phyloP scores from a whole-genome alignment of 306 rosid genomes.

The Styphnolobium japonicum region DNA sequence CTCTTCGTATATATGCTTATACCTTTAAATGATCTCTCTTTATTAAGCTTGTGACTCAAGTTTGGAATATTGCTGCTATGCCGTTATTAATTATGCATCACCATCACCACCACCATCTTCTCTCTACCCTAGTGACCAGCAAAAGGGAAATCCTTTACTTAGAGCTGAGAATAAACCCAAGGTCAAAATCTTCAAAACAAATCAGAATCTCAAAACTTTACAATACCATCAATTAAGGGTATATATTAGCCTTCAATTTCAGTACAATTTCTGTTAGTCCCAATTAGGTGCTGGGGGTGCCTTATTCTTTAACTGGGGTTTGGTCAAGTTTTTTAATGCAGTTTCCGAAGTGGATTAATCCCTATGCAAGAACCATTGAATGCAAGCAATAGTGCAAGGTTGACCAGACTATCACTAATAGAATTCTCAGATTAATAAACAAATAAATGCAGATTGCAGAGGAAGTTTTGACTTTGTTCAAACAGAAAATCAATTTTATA shows the following conservation, averaged over 20 bases:
- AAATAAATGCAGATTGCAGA: slow-evolving; percentile 4
- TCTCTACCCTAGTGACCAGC: slow-evolving; percentile 61
- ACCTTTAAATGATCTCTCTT: slow-evolving; percentile 37
- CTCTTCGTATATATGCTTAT: slow-evolving; percentile 22
- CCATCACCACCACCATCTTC: slow-evolving; percentile 40
- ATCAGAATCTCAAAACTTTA: slow-evolving; percentile 35
- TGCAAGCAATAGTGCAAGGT: too few relatives aligned
- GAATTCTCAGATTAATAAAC: background rate
- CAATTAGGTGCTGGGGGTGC: background rate
- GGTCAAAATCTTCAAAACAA: slow-evolving; percentile 44
- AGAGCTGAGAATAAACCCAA: slow-evolving; percentile 36
- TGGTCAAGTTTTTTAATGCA: slow-evolving; percentile 4
- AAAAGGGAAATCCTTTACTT: slow-evolving; percentile 57
- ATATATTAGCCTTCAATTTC: slow-evolving; percentile 11
- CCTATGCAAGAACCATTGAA: background rate
- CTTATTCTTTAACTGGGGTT: background rate
- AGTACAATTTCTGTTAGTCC: background rate
- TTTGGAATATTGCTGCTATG: slow-evolving; percentile 40
- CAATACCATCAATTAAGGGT: slow-evolving; percentile 16
- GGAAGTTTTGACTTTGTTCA: slow-evolving; percentile 10
- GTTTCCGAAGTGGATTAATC: slow-evolving; percentile 22
- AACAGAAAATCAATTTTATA: background rate
- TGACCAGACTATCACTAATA: too few relatives aligned
- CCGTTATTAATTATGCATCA: slow-evolving; percentile 44
- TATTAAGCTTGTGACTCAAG: slow-evolving; percentile 50